These are phyloP conservation scores for Suillus tomentosus DNA, from an alignment of 768 basidiomycete species.

Conservation along the genomic window DNA sequence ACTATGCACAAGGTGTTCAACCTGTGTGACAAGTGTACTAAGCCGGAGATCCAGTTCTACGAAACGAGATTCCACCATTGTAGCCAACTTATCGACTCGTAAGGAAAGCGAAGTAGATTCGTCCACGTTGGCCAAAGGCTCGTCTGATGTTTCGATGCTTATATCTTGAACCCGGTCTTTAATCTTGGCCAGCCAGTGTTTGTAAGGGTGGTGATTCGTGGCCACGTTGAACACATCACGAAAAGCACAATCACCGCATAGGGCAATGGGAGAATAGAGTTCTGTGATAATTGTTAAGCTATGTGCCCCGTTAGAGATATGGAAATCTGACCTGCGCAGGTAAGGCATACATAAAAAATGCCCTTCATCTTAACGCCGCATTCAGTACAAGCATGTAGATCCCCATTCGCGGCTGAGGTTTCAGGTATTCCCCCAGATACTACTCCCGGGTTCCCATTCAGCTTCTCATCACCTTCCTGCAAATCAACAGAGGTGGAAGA, in stretches of 20 bases:
- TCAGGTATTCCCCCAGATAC: neutral
- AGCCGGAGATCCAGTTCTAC: neutral
- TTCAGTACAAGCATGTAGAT: neutral
- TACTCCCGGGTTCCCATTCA: neutral
- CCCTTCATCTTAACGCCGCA: neutral
- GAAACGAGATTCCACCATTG: slow-evolving; percentile 5
- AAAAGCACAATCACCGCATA: neutral
- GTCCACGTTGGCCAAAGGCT: neutral
- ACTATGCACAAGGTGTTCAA: neutral
- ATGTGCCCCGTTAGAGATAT: neutral
- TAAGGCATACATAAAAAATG: neutral
- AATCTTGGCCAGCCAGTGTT: neutral
- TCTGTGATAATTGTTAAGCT: neutral
- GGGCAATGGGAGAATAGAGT: neutral
- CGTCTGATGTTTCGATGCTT: neutral
- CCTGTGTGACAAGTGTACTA: neutral
- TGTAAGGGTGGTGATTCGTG: neutral
- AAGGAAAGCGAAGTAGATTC: neutral
- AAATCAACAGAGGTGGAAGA: neutral
- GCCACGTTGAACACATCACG: neutral
- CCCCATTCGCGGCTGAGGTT: neutral
- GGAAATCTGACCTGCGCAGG: neutral
- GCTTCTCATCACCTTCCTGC: neutral
- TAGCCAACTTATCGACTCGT: neutral
- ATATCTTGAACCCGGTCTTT: neutral